phyloP scores from a whole-genome alignment of 148 eudicot species.

The Simmondsia chinensis region DNA sequence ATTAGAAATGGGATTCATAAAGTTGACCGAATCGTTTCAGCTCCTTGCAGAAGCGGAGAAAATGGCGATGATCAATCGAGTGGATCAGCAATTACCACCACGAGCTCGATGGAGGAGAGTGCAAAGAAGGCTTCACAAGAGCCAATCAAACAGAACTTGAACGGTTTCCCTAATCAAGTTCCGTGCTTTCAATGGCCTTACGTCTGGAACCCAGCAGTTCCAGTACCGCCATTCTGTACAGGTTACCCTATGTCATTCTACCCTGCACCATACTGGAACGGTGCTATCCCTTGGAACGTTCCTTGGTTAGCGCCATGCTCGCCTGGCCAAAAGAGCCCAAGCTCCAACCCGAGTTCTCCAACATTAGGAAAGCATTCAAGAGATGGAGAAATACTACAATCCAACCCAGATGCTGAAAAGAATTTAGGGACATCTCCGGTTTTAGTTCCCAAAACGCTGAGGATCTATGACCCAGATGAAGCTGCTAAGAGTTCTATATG shows the following conservation, averaged over 20 bases:
- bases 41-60: conserved; percentile 16
- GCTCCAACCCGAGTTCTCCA: conserved; percentile 32
- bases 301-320: conserved; percentile 43
- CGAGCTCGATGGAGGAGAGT: conserved; percentile 28
- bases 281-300: conserved; percentile 43
- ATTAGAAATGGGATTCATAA: conserved; percentile 22
- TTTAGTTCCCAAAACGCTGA: conserved; percentile 70
- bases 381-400: conserved; percentile 43
- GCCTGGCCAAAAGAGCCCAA: conserved; percentile 19
- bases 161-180: conserved; percentile 35
- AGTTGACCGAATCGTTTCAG: conserved; percentile 9
- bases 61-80: conserved; percentile 41
- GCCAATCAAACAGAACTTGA: conserved; percentile 18
- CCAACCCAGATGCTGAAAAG: conserved; percentile 18
- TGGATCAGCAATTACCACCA: conserved; percentile 36
- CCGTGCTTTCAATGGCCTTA: conserved; percentile 75
- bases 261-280: conserved; percentile 72
- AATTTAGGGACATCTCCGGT: conserved; percentile 23
- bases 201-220: conserved; percentile 51
- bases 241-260: conserved; percentile 51
- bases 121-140: conserved; percentile 18
- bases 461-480: conserved; percentile 91
- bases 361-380: conserved; percentile 73
- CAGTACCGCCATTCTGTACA: conserved; percentile 38
- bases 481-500: conserved; percentile 94